Evolutionary conservation across 148 eudicot species (phyloP).

Genomic region (Fagopyrum tataricum): DNA sequence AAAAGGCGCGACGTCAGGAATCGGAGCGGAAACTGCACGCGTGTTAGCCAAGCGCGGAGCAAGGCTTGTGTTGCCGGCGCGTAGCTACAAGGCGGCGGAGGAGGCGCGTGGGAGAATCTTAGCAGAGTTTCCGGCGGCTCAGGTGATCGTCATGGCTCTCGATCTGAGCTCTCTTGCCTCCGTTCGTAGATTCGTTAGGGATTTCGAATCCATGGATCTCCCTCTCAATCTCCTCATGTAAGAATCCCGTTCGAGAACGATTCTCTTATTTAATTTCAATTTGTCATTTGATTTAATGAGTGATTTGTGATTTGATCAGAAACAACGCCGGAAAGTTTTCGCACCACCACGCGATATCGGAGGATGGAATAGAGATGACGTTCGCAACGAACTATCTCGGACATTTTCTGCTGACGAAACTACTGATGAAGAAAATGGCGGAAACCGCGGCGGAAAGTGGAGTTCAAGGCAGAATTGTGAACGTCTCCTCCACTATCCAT

Average conservation of each 20-base stretch:
- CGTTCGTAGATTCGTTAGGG: conserved; percentile 45
- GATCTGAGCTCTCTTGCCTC: conserved; percentile 84
- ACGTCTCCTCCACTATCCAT: conserved; percentile 72
- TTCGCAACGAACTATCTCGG: conserved; percentile 94
- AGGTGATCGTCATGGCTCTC: conserved; percentile 60
- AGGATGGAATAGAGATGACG: conserved; percentile 87
- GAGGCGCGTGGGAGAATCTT: conserved; percentile 52
- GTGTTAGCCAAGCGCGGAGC: conserved; percentile 81
- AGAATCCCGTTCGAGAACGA: neutral
- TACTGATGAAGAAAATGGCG: conserved; percentile 60
- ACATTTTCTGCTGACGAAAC: conserved; percentile 65
- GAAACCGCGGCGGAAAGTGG: conserved; percentile 57
- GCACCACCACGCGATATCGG: conserved; percentile 58
- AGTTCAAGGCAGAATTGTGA: conserved; percentile 77
- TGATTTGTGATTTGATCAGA: conserved; percentile 28
- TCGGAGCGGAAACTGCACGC: conserved; percentile 89
- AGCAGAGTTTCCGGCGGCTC: conserved; percentile 51
- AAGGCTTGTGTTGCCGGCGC: conserved; percentile 58
- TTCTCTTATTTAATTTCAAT: neutral
- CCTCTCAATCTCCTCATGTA: conserved; percentile 95
- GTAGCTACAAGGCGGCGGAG: conserved; percentile 71
- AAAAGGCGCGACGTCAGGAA: conserved; percentile 92
- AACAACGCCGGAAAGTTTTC: conserved; percentile 94
- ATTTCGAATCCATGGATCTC: conserved; percentile 59
- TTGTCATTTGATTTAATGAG: neutral